A percentile compares a stretch with the other conserved stretches of the same genome.
Conservation (phyloP, 306 rosid genomes). For the Carpinus viminea region DNA sequence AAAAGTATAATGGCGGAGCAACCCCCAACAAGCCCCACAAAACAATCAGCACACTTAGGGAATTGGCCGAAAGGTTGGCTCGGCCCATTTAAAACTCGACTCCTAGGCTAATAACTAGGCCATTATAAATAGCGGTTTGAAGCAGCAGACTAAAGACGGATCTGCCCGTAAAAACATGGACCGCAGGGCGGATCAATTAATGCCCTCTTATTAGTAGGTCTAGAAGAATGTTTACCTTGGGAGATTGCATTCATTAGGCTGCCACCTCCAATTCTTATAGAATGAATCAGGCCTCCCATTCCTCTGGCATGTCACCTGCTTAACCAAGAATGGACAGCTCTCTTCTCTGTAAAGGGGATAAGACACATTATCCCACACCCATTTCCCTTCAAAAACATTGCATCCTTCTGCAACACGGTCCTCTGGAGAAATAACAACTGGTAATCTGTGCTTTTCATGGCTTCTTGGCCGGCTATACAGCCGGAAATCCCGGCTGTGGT, state of each 20-base stretch:
- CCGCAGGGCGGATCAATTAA: too few species aligned
- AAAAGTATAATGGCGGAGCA: too few species aligned
- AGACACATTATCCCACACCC: slow-evolving; percentile 89
- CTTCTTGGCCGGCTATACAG: slow-evolving; percentile 34
- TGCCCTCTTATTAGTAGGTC: neutral
- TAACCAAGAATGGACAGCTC: slow-evolving; percentile 80
- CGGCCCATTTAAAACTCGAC: too few species aligned
- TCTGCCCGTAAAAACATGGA: too few species aligned
- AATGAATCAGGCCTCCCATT: slow-evolving; percentile 90
- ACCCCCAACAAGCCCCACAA: too few species aligned
- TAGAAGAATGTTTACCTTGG: slow-evolving; percentile 56
- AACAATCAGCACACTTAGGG: too few species aligned
- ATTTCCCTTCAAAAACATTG: slow-evolving; percentile 73
- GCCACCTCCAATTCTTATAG: slow-evolving; percentile 93
- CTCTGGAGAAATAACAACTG: slow-evolving; percentile 43
- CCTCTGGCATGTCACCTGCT: slow-evolving; percentile 78
- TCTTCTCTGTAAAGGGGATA: slow-evolving; percentile 72
- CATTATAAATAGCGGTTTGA: too few species aligned
- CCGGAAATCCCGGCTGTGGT: slow-evolving; percentile 39
- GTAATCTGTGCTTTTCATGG: slow-evolving; percentile 30
- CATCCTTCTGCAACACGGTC: slow-evolving; percentile 62
- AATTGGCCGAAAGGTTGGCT: too few species aligned
- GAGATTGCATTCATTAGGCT: slow-evolving; percentile 71
- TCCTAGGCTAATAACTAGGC: too few species aligned
- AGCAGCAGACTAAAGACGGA: too few species aligned